Base-by-base conservation (phyloP, 108 stramenopile species). In the Cyclotella atomus region DNA sequence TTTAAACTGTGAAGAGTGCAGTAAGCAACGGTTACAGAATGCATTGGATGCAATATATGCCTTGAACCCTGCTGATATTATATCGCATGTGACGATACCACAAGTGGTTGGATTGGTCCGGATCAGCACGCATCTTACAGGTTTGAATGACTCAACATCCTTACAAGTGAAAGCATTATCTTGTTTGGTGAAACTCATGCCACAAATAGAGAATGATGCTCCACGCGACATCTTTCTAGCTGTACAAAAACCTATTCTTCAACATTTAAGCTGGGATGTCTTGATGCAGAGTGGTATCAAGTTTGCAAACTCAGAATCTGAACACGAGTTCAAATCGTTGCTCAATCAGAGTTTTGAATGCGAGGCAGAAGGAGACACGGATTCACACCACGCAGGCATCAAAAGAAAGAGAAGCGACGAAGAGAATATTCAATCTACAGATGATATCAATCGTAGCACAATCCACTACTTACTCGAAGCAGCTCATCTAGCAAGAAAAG, bases 401-500 rank as follows among this genome's bases (percentile, higher is more conserved):
- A 74, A 79, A 52, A 79, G 72, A 29, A 79, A 67, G 15, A 47
- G 72, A 33, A 34, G 12, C 0, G 14, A n/a, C 21, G 46, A n/a
- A 53, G 0, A 29, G 0, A 29, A 43, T 28, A 15, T 17, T 45
- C 27, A 12, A 17, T 29, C 45, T 46, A 25, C 17, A 15, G 17
- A 49, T 15, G 19, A 8, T 49, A 15, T 9, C 47, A 49, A 15
- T 44, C 32, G 8, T 44, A 44, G 30, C 32, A 53, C n/a, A 47
- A 33, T 54, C 38, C 43, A 35, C 30, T 59, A 29, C 25, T 29
- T 79, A 1, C 63, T 79, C 23, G 65, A 79, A 47, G 77, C 77
- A 43, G 77, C 77, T 16, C 65, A 73, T 59, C 66, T 59, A 8
- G 77, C 72, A 17, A 52, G 72, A 27, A 73, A 68, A 17, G 77